Percentiles rank a stretch among this genome's conserved stretches.
Evolutionary conservation across 441 rosid species (phyloP).

Genomic region (Arabidopsis hybrid): DNA sequence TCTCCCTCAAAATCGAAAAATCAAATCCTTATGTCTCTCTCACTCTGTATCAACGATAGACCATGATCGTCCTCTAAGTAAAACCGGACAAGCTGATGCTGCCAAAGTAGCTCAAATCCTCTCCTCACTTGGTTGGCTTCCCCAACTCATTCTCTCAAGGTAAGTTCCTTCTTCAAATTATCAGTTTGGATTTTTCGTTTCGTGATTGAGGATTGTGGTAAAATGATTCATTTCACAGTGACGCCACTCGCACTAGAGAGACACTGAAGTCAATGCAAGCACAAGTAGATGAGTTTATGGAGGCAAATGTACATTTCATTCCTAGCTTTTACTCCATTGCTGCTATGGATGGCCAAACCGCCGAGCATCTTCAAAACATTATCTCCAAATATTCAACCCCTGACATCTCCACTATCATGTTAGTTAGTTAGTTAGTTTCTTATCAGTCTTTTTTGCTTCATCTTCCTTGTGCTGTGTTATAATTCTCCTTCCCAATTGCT

Average conservation of each 20-base stretch:
- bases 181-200: not conserved
- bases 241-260: conserved; percentile 79
- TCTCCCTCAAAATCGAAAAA: not conserved
- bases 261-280: conserved; percentile 90
- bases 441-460: not conserved
- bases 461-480: conserved; percentile 16
- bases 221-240: conserved; percentile 49
- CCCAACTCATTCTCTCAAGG: conserved; percentile 87
- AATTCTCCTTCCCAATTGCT: not conserved
- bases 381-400: conserved; percentile 72
- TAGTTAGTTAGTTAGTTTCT: conserved; percentile 47
- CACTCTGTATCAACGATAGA: conserved; percentile 46
- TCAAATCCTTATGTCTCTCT: conserved; percentile 18
- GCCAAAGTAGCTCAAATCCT: conserved; percentile 69
- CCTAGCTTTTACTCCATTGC: conserved; percentile 96
- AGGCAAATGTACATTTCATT: conserved; percentile 78
- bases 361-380: conserved; percentile 76
- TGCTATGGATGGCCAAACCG: conserved; percentile 98
- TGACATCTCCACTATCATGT: conserved; percentile 81
- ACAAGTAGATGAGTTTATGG: conserved; percentile 62
- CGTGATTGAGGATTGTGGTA: conserved; percentile 11
- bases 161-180: not conserved
- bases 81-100: conserved; percentile 72
- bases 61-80: conserved; percentile 90
- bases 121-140: conserved; percentile 80